phyloP scores from a whole-genome alignment of 805 yeast genomes.

The Dipodascus geniculatus region DNA sequence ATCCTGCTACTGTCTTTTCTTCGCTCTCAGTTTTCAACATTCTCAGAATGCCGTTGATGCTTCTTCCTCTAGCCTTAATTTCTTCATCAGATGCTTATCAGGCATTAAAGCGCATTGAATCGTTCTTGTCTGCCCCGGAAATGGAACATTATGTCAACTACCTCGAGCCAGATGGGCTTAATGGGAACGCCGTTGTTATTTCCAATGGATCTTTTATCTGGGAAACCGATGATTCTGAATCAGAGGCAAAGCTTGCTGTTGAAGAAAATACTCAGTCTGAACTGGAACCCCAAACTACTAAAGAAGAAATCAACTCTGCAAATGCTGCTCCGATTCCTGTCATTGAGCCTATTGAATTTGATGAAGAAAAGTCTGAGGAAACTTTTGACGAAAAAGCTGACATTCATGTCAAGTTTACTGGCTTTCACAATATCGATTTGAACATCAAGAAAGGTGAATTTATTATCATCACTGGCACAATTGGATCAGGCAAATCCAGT shows the following conservation, averaged over 20 bases:
- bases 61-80: conserved; percentile 55
- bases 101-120: conserved; percentile 43
- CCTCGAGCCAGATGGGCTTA: conserved; percentile 7
- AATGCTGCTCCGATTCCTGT: conserved; percentile 2
- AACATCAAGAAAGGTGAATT: conserved; percentile 53
- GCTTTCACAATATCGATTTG: conserved; percentile 42
- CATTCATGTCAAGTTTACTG: conserved; percentile 23
- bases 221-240: conserved; percentile 31
- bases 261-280: conserved; percentile 2
- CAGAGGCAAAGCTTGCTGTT: conserved; percentile 5
- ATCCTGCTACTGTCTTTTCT: conserved; percentile 58
- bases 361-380: neutral
- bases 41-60: conserved; percentile 45
- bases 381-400: conserved; percentile 5
- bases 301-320: neutral
- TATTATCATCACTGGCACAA: conserved; percentile 63
- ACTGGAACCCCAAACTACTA: neutral
- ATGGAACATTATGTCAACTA: conserved; percentile 22
- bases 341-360: neutral
- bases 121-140: conserved; percentile 37
- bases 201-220: conserved; percentile 51
- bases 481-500: conserved; percentile 77
- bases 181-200: conserved; percentile 37
- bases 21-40: conserved; percentile 59
- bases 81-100: conserved; percentile 51